Conservation (phyloP, 768 basidiomycete species). For the Phanerochaete carnosa region DNA sequence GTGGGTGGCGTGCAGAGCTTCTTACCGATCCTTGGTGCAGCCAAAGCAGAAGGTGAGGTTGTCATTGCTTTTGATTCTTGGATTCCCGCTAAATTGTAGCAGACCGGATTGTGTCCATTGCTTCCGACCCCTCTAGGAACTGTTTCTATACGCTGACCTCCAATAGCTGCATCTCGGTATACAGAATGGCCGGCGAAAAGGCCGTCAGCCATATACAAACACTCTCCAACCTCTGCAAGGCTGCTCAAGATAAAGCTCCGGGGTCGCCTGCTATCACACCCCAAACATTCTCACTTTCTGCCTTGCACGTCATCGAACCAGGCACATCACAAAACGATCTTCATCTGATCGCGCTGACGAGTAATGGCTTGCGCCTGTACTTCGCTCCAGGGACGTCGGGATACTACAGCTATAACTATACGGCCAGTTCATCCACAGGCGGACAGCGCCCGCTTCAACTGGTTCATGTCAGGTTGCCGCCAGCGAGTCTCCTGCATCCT, state of each 20-base stretch:
- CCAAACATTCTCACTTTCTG: conserved; percentile 65
- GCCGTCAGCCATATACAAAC: conserved; percentile 70
- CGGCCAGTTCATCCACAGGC: conserved; percentile 20
- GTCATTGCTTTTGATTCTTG: not conserved
- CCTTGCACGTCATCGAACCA: conserved; percentile 65
- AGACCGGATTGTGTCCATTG: conserved; percentile 73
- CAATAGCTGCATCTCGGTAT: conserved; percentile 64
- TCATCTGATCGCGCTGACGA: conserved; percentile 79
- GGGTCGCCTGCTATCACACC: conserved; percentile 70
- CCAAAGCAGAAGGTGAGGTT: conserved; percentile 57
- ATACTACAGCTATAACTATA: conserved; percentile 49
- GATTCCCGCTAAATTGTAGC: conserved; percentile 5
- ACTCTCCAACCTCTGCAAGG: conserved; percentile 68
- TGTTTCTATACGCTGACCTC: conserved; percentile 77
- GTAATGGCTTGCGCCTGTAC: conserved; percentile 82
- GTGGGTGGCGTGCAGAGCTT: conserved; percentile 75
- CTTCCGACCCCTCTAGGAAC: conserved; percentile 64
- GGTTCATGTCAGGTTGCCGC: conserved; percentile 77
- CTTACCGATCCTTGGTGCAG: conserved; percentile 68
- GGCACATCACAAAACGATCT: conserved; percentile 66
- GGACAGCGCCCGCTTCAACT: conserved; percentile 53
- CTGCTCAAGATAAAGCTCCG: conserved; percentile 78
- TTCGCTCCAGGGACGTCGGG: conserved; percentile 52
- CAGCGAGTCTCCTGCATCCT: conserved; percentile 71
- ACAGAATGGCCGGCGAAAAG: conserved; percentile 61